These are phyloP conservation scores for Tricholoma furcatifolium DNA, from an alignment of 768 basidiomycete species.

Conservation along the genomic window DNA sequence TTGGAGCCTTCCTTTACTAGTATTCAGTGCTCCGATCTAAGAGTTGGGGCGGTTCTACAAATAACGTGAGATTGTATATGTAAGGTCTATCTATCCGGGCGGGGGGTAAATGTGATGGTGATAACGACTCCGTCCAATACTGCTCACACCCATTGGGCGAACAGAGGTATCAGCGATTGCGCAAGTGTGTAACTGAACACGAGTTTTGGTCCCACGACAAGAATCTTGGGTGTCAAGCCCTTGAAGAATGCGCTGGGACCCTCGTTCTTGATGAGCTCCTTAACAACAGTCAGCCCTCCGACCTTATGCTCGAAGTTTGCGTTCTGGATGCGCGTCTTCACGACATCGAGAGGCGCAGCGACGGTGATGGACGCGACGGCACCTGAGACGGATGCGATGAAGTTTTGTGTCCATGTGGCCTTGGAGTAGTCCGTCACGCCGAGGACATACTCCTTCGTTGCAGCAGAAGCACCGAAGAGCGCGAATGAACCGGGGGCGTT, in stretches of 20 bases:
- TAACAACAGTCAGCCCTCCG: slow-evolving; percentile 75
- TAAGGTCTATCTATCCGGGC: no score
- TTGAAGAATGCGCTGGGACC: slow-evolving; percentile 89
- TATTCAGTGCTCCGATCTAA: no score
- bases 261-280: slow-evolving; percentile 85
- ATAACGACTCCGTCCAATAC: no score
- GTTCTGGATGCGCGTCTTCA: slow-evolving; percentile 98
- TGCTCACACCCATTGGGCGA: slow-evolving; percentile 75
- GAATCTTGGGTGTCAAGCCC: slow-evolving; percentile 95
- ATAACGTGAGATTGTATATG: no score
- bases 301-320: slow-evolving; percentile 93
- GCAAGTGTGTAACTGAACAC: slow-evolving; percentile 98
- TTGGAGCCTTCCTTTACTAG: no score
- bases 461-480: slow-evolving; percentile 97
- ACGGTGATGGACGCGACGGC: slow-evolving; percentile 95
- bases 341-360: slow-evolving; percentile 91
- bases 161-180: slow-evolving; percentile 91
- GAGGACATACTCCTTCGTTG: slow-evolving; percentile 91
- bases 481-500: slow-evolving; percentile 97
- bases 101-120: no score
- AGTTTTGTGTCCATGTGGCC: slow-evolving; percentile 98
- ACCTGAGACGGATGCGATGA: slow-evolving; percentile 91
- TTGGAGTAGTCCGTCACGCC: slow-evolving; percentile 86
- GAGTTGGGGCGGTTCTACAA: no score
- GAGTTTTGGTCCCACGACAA: slow-evolving; percentile 96